Evolutionary conservation across 2,329 filamentous ascomycete species (phyloP), one percentile per base, ranked within the genome.

Genomic region (Exophiala spinifera): DNA sequence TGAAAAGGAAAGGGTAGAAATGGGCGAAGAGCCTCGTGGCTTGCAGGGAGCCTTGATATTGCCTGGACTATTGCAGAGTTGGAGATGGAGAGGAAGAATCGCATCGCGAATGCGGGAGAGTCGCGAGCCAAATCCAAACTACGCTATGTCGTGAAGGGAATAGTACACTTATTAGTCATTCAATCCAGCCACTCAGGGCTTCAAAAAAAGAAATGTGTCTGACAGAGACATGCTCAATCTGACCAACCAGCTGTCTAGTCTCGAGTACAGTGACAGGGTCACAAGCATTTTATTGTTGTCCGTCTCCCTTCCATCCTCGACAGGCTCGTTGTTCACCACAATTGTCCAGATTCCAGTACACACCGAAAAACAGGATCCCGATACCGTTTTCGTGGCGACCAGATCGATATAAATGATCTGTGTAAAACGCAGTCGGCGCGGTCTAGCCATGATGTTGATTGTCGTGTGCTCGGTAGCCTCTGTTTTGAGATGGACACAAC

Each of bases 31-130:
- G 40, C 49, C 49, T 42, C 19, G 49, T 51, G 31, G 40, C 42
- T 42, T 51, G 36, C 40, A 34, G 31, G 37, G 49, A 37, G 49
- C 49, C 49, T 39, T 46, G 44, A 28, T n/a, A 39, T 39, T 44
- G 20, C 13, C 21, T 44, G 40, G 21, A 23, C 40, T 21, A 23
- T 44, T 49, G 34, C 45, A 25, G 7, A 51, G 40, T 51, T 51
- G 49, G 49, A 51, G 49, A 51, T 36, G 28, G n/a, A 36, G 48
- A 51, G 48, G 48, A 37, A 44, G 40, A 46, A 28, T 45, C 39
- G 39, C 49, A 46, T 43, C 49, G 33, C 28, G 33, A 51, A 45
- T 40, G 49, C 49, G 49, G 49, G 49, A 43, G 39, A 39, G 49
- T 44, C 49, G 39, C 49, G 40, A 49, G 31, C 31, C 46, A 49